Base-by-base conservation (phyloP, 2,329 filamentous ascomycete species). In the Zymoseptoria pseudotritici region DNA sequence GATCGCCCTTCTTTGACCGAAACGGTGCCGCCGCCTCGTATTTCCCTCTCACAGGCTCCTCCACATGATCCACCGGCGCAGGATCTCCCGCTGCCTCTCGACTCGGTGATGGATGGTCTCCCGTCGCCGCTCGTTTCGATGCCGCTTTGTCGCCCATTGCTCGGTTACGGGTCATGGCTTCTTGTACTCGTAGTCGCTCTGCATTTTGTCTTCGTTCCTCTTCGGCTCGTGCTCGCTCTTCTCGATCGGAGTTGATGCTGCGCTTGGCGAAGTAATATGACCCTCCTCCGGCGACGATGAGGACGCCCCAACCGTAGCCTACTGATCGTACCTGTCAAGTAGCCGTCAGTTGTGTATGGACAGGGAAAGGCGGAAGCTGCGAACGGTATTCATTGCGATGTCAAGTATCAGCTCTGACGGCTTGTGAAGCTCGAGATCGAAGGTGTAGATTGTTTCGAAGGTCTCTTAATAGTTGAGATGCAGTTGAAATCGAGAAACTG, bases 211-310 rank as follows among this genome's bases (percentile, higher is more conserved):
- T 68, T 68, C 82, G 82, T 77, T 82, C 87, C 77, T 88, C 86
- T 67, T 84, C 82, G 62, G 88, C 86, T 68, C 88, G 83, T 66
- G 88, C 84, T 70, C 90, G 85, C 62, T 84, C 79, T 62, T 84
- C 82, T 65, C 93, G 89, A 76, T 97, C 91, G 67, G 89, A 89
- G 73, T 97, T 96, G 82, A 99, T 96, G 75, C 87, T 87, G 72
- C 85, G 83, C 82, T 99, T 99, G 65, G 94, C 94, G 74, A 97
- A 96, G 80, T 90, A 91, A 81, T 97, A 99, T 70, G 93, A 91
- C 64, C 88, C 90, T 66, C 86, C 94, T 72, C 93, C 94, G 67
- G 92, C 91, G 69, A 88, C 81, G 73, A 92, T 94, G 58, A 97
- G 83, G 55, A 91, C 83, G 68, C 90, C 92, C 94, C 91, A 97